These are phyloP conservation scores for Salix udensis DNA, from an alignment of 345 rosid genomes.

Conservation along the genomic window DNA sequence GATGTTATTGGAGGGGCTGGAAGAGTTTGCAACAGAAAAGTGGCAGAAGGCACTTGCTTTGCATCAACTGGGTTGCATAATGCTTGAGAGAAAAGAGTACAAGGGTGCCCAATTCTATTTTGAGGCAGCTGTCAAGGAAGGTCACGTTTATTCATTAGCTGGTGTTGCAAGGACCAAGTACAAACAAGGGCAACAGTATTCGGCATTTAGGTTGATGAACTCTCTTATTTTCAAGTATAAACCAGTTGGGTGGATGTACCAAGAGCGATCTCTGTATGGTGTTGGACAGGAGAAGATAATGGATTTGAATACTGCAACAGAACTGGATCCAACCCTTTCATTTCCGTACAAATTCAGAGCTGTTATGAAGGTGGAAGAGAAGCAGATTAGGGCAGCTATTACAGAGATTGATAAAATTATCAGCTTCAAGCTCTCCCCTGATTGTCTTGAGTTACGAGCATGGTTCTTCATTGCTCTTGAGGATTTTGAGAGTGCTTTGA, in stretches of 20 bases:
- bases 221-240: constrained; percentile 56
- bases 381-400: constrained; percentile 56
- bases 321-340: constrained; percentile 71
- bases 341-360: constrained; percentile 90
- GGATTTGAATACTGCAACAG: constrained; percentile 66
- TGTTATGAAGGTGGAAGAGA: constrained; percentile 50
- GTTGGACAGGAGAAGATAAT: constrained; percentile 51
- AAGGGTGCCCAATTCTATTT: constrained; percentile 55
- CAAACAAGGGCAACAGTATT: constrained; percentile 65
- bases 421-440: constrained; percentile 65
- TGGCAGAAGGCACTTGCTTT: constrained; percentile 78
- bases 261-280: constrained; percentile 73
- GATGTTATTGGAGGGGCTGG: constrained; percentile 56
- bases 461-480: constrained; percentile 68
- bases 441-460: constrained; percentile 80
- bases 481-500: constrained; percentile 63
- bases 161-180: constrained; percentile 78
- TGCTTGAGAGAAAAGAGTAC: constrained; percentile 62
- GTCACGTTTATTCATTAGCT: constrained; percentile 76
- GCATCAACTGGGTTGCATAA: constrained; percentile 76
- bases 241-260: constrained; percentile 94
- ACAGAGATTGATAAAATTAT: constrained; percentile 62
- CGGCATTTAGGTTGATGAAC: constrained; percentile 61
- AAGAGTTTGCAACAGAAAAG: constrained; percentile 53
- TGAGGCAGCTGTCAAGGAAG: constrained; percentile 62